Percentiles rank a stretch among this genome's conserved stretches.
phyloP scores from a whole-genome alignment of 768 basidiomycete genomes.

The Peribolospora baueri region DNA sequence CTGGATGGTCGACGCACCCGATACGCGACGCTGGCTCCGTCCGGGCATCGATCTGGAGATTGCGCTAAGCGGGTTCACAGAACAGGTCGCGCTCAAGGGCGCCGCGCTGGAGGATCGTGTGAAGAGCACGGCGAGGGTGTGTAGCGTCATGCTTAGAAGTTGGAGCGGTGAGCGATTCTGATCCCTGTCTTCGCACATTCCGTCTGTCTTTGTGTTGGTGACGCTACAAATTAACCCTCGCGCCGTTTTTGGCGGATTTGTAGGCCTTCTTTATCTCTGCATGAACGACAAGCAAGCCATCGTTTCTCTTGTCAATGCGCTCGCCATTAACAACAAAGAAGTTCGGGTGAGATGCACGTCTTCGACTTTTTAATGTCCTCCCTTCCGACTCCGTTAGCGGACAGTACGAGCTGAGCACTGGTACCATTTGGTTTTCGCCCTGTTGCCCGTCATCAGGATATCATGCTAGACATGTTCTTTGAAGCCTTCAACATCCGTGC shows the following conservation, averaged over 20 bases:
- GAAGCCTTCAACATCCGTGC: conserved; percentile 74
- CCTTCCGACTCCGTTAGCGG: neutral
- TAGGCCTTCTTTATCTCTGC: conserved; percentile 77
- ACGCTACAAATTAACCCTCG: neutral
- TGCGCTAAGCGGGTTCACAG: neutral
- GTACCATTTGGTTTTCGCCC: neutral
- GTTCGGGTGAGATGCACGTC: conserved; percentile 36
- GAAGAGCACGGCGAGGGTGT: conserved; percentile 47
- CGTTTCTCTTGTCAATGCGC: conserved; percentile 53
- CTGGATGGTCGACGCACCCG: conserved; percentile 60
- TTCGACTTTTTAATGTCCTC: neutral
- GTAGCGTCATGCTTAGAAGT: conserved; percentile 59
- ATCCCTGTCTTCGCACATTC: too few relatives aligned
- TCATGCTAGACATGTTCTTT: conserved; percentile 81
- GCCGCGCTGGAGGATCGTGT: conserved; percentile 54
- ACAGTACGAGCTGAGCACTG: neutral
- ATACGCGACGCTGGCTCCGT: conserved; percentile 47
- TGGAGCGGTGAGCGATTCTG: conserved; percentile 54
- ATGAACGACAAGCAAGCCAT: conserved; percentile 71
- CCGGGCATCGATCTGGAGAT: conserved; percentile 81
- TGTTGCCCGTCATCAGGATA: conserved; percentile 33
- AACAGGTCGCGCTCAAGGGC: conserved; percentile 64
- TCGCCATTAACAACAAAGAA: conserved; percentile 68
- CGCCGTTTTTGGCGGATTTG: neutral
- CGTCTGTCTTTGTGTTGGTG: neutral